Conservation (phyloP, 805 yeast genomes). For the Lachancea dasiensis region DNA sequence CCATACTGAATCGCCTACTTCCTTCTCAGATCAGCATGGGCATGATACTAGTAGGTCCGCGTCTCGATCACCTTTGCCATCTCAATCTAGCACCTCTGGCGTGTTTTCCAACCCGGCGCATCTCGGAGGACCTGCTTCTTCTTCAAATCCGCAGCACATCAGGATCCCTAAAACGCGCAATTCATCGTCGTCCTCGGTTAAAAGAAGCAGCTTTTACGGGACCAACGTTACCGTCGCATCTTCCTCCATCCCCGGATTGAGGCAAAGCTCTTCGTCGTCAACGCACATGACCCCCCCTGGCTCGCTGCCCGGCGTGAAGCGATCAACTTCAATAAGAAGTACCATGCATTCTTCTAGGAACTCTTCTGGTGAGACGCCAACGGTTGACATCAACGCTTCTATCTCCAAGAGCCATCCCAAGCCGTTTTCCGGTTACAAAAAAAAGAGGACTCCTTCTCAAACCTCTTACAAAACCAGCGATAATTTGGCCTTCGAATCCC, state of each 20-base stretch:
- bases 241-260: slow-evolving; percentile 7
- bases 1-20: slow-evolving; percentile 6
- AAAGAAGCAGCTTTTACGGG: slow-evolving; percentile 27
- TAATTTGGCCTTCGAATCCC: background rate
- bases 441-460: slow-evolving; percentile 4
- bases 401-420: slow-evolving; percentile 1
- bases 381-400: background rate
- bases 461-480: slow-evolving; percentile 1
- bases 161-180: slow-evolving; percentile 10
- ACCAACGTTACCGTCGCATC: slow-evolving; percentile 8
- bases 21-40: slow-evolving; percentile 7
- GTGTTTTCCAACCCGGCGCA: background rate
- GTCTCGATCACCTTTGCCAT: background rate
- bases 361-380: slow-evolving; percentile 4
- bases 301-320: slow-evolving; percentile 23
- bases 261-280: slow-evolving; percentile 6
- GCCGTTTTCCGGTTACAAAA: slow-evolving; percentile 1
- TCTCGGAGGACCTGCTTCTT: background rate
- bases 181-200: slow-evolving; percentile 10
- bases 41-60: background rate
- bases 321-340: slow-evolving; percentile 19
- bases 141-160: slow-evolving; percentile 5
- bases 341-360: slow-evolving; percentile 7
- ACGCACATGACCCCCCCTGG: slow-evolving; percentile 11
- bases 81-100: background rate